These are phyloP conservation scores for Metschnikowia continentalis DNA, from an alignment of 805 yeast species.

Conservation along the genomic window DNA sequence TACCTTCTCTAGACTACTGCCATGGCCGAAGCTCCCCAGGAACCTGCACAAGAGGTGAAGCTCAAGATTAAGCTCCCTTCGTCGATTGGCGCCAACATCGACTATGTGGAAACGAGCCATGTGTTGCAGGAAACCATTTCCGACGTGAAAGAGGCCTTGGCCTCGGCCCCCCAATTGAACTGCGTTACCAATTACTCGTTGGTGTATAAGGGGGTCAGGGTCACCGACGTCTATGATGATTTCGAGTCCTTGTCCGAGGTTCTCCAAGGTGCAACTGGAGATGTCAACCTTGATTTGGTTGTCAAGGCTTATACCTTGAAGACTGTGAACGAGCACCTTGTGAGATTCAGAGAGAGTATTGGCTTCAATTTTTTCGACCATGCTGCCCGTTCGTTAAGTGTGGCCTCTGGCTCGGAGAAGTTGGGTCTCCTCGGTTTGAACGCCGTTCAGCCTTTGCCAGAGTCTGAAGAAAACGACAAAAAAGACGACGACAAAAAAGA, in stretches of 20 bases:
- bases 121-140: conserved; percentile 45
- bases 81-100: conserved; percentile 15
- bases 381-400: conserved; percentile 38
- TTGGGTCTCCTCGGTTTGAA: conserved; percentile 40
- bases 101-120: conserved; percentile 28
- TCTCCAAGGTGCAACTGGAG: conserved; percentile 19
- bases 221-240: conserved; percentile 28
- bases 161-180: conserved; percentile 52
- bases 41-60: conserved; percentile 17
- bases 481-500: conserved; percentile 10
- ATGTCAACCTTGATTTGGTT: conserved; percentile 42
- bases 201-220: conserved; percentile 28
- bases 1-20: neutral
- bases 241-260: conserved; percentile 25
- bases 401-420: conserved; percentile 48
- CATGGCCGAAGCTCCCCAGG: conserved; percentile 18
- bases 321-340: conserved; percentile 58
- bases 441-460: conserved; percentile 20
- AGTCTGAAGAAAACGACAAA: conserved; percentile 7
- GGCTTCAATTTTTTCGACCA: conserved; percentile 49
- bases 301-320: conserved; percentile 59
- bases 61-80: conserved; percentile 22
- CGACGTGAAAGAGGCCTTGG: conserved; percentile 56
- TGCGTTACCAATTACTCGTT: conserved; percentile 61
- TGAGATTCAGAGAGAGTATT: conserved; percentile 56